Conservation (phyloP, 73 alveolate species). For the Paramecium octaurelia region DNA sequence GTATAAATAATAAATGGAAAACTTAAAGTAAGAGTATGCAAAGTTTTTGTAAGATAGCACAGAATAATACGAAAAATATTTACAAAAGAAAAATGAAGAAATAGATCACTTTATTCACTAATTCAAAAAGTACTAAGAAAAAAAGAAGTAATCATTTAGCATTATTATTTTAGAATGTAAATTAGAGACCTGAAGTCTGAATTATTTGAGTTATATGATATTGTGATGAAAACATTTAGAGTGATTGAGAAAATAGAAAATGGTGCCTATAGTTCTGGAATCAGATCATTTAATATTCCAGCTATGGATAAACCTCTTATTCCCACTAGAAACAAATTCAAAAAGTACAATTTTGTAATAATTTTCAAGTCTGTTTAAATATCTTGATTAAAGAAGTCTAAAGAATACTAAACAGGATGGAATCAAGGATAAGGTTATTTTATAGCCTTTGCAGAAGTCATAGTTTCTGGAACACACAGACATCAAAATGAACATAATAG, state of each 20-base stretch:
- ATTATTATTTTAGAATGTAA: background rate
- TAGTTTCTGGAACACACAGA: background rate
- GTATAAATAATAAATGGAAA: constrained; percentile 48
- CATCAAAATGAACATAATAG: background rate
- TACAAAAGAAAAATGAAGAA: constrained; percentile 54
- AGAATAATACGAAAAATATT: constrained; percentile 47
- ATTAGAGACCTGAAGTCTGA: constrained; percentile 51
- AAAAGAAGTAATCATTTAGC: background rate
- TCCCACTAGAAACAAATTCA: constrained; percentile 53
- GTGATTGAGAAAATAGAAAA: constrained; percentile 49
- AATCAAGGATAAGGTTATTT: background rate
- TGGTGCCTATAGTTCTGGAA: constrained; percentile 58
- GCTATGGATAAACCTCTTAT: constrained; percentile 39
- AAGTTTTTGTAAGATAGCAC: background rate
- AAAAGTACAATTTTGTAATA: background rate
- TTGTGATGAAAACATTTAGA: background rate
- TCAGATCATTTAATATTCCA: constrained; percentile 57
- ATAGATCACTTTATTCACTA: constrained; percentile 47
- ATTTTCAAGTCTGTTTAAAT: background rate
- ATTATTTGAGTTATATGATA: constrained; percentile 45
- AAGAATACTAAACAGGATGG: constrained; percentile 16
- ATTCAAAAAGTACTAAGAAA: constrained; percentile 51
- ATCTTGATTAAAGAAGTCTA: constrained; percentile 48
- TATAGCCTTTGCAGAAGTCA: background rate
- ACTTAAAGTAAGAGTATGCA: constrained; percentile 33